Evolutionary conservation across 345 rosid genomes (phyloP), one percentile per base, ranked within the genome.

Genomic region (Eucalyptus dawsonii): DNA sequence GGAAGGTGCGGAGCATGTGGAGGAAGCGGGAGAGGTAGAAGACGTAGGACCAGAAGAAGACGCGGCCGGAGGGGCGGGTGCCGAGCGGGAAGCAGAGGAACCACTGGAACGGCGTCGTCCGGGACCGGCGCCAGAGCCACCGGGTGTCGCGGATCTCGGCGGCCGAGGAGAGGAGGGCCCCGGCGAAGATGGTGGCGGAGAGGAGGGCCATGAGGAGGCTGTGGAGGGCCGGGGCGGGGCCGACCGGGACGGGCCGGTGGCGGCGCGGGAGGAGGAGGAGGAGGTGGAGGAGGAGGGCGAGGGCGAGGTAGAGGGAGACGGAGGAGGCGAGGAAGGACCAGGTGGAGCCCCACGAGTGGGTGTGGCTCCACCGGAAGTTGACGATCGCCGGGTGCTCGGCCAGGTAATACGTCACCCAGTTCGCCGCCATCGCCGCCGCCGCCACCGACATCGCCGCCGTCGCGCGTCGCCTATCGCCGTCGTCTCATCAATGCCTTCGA

Each of bases 61-160:
- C 99, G 10, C 99, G 98, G 22, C 99, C 99, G 1, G 99, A 96
- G 7, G 99, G 97, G 7, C 99, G 95, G 29, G 97, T 97, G 2
- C 99, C 99, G 29, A 95, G 94, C 1, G 99, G 99, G 88, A 96
- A 97, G 89, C 99, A 97, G 87, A 97, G 97, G 45, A 97, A 95
- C 99, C 99, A 97, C 85, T 96, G 99, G 62, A 96, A 91, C 5
- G 99, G 95, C 83, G 98, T 92, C 80, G 91, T 95, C 53, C 92
- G 94, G 51, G 94, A 90, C 2, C 97, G 95, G 2, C 96, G 91
- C 96, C 97, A 96, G 62, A 95, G 90, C 99, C 99, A 97, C 24
- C 97, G 91, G n/a, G 98, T 96, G 34, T 97, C 97, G 5, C 94
- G 92, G 92, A 97, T 96, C 90, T 97, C 99, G 1, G 96, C 92